Evolutionary conservation across 352 stramenopile species (phyloP), one percentile per base, ranked within the genome.

Genomic region (Pythium pyrilobum): DNA sequence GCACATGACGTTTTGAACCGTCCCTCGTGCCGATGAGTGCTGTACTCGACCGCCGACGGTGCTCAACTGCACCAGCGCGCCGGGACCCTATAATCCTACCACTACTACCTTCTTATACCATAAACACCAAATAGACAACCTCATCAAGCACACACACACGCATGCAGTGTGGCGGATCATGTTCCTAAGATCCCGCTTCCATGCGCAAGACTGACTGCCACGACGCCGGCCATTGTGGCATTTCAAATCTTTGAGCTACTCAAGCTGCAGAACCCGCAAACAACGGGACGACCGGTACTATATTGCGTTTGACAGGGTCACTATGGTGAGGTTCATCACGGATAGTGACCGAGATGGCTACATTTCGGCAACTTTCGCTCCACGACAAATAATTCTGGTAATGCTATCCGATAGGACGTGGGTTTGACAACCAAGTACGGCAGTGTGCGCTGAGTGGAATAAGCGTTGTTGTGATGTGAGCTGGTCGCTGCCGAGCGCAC

Each of bases 161-260:
- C 13, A 13, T 36, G 31, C 31, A 36, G 31, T 36, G 31, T 13
- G 13, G 31, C 31, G 31, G 8, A 36, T 36, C 31, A 36, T 8
- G 31, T n/a, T n/a, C n/a, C n/a, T n/a, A n/a, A n/a, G n/a, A n/a
- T n/a, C n/a, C n/a, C n/a, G n/a, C n/a, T n/a, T n/a, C n/a, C n/a
- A n/a, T n/a, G n/a, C n/a, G n/a, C n/a, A n/a, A n/a, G n/a, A n/a
- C n/a, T n/a, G n/a, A n/a, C n/a, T n/a, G n/a, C n/a, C n/a, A n/a
- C n/a, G n/a, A n/a, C n/a, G n/a, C 24, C 29, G 18, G n/a, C 21
- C 12, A n/a, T 45, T 45, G 39, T 45, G 39, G 39, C 39, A 45
- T 12, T 48, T 48, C 41, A 48, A 48, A 48, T 18, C 12, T 48
- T 48, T 48, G 41, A 47, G 41, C n/a, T 36, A 21, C 20, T n/a